Conservation (phyloP, 2,329 filamentous ascomycete genomes). For the Incumbomyces lentus region DNA sequence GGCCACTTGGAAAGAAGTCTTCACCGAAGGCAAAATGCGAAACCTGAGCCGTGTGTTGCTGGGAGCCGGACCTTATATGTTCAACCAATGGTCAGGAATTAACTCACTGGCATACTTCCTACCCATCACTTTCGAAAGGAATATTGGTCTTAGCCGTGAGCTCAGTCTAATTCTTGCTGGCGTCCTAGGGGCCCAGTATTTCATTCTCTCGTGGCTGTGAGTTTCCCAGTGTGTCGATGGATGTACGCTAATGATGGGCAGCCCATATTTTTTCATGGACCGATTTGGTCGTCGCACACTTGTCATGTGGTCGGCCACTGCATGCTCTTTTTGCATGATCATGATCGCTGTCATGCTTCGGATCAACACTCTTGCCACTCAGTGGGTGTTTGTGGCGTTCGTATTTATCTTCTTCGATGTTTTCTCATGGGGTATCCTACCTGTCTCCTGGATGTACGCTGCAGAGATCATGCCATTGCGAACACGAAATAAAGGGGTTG, state of each 20-base stretch:
- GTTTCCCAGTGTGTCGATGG: too few species aligned
- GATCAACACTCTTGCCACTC: too few species aligned
- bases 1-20: conserved; percentile 27
- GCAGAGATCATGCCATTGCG: conserved; percentile 42
- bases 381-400: conserved; percentile 41
- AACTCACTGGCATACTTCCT: conserved; percentile 7
- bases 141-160: conserved; percentile 36
- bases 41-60: conserved; percentile 29
- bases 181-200: conserved; percentile 31
- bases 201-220: conserved; percentile 35
- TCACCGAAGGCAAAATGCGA: conserved; percentile 25
- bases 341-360: conserved; percentile 29
- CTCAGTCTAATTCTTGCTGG: conserved; percentile 39
- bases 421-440: conserved; percentile 36
- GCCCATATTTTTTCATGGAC: too few species aligned
- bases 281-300: too few species aligned
- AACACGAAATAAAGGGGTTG: conserved; percentile 40
- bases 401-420: conserved; percentile 40
- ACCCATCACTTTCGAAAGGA: conserved; percentile 27
- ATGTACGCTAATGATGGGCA: too few species aligned
- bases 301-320: conserved; percentile 29
- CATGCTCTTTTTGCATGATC: conserved; percentile 32
- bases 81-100: conserved; percentile 10
- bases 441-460: conserved; percentile 42
- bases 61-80: conserved; percentile 29